These are phyloP conservation scores for Colletotrichum kahawae DNA, from an alignment of 2,329 filamentous ascomycete species.

Conservation along the genomic window DNA sequence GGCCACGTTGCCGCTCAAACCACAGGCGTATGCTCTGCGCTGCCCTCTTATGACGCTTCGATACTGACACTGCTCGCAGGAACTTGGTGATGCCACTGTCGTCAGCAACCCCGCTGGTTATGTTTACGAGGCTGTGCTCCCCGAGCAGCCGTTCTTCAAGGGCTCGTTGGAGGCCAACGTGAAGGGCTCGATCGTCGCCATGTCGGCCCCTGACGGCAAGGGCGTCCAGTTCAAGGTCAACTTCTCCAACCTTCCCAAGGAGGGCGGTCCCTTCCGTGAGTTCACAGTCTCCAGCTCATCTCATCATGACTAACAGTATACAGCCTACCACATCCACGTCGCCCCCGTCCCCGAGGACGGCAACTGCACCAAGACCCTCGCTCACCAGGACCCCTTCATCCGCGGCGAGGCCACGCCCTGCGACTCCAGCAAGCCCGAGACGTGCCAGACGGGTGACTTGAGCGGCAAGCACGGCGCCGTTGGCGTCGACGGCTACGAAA, in stretches of 20 bases:
- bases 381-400: conserved; percentile 73
- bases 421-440: conserved; percentile 58
- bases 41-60: not conserved
- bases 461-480: conserved; percentile 75
- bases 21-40: conserved; percentile 21
- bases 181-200: conserved; percentile 55
- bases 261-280: conserved; percentile 65
- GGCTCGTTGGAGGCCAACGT: conserved; percentile 57
- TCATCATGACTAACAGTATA: conserved; percentile 11
- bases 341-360: conserved; percentile 66
- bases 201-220: conserved; percentile 50
- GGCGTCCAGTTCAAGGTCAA: conserved; percentile 61
- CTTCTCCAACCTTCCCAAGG: conserved; percentile 63
- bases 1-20: conserved; percentile 31
- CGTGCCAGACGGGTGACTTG: conserved; percentile 79
- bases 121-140: conserved; percentile 62
- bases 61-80: conserved; percentile 25
- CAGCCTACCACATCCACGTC: conserved; percentile 77
- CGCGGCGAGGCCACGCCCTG: conserved; percentile 69
- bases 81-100: conserved; percentile 54
- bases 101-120: conserved; percentile 60
- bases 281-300: not conserved
- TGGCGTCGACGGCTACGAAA: conserved; percentile 47
- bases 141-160: conserved; percentile 56
- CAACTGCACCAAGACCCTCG: conserved; percentile 72